Percentiles rank a stretch among this genome's conserved stretches.
These are phyloP conservation scores for Xylaria flabelliformis DNA, from an alignment of 495 filamentous ascomycete species.

Conservation along the genomic window DNA sequence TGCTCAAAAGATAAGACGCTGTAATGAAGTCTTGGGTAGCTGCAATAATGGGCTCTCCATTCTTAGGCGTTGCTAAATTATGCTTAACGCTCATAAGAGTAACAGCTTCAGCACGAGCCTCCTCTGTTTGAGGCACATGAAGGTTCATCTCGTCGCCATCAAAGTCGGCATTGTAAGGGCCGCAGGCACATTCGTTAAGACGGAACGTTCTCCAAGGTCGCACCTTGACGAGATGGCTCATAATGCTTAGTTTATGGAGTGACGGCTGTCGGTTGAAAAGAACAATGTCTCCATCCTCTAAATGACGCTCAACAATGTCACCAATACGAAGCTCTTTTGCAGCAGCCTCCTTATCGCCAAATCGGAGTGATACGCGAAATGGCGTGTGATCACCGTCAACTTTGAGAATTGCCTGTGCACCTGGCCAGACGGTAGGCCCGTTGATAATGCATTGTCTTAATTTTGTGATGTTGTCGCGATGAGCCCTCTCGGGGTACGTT, in stretches of 20 bases:
- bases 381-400: slow-evolving; percentile 53
- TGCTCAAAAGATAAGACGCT: slow-evolving; percentile 87
- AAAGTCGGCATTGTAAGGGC: slow-evolving; percentile 99
- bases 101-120: slow-evolving; percentile 93
- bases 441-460: slow-evolving; percentile 72
- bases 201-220: slow-evolving; percentile 96
- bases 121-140: slow-evolving; percentile 97
- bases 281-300: slow-evolving; percentile 95
- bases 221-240: slow-evolving; percentile 90
- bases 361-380: slow-evolving; percentile 76
- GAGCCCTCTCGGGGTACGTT: slow-evolving; percentile 90
- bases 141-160: slow-evolving; percentile 99
- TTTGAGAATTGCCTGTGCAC: slow-evolving; percentile 80
- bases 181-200: slow-evolving; percentile 97
- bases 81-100: slow-evolving; percentile 98
- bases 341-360: slow-evolving; percentile 67
- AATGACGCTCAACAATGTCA: slow-evolving; percentile 90
- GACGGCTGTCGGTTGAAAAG: slow-evolving; percentile 98
- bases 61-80: slow-evolving; percentile 93
- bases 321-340: slow-evolving; percentile 78
- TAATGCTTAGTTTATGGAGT: slow-evolving; percentile 96
- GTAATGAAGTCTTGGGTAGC: slow-evolving; percentile 99
- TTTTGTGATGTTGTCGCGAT: slow-evolving; percentile 82
- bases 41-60: slow-evolving; percentile 97
- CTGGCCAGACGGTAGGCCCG: slow-evolving; percentile 80